Conservation (phyloP, 2,329 filamentous ascomycete species). For the Cladobotryum mycophilum region DNA sequence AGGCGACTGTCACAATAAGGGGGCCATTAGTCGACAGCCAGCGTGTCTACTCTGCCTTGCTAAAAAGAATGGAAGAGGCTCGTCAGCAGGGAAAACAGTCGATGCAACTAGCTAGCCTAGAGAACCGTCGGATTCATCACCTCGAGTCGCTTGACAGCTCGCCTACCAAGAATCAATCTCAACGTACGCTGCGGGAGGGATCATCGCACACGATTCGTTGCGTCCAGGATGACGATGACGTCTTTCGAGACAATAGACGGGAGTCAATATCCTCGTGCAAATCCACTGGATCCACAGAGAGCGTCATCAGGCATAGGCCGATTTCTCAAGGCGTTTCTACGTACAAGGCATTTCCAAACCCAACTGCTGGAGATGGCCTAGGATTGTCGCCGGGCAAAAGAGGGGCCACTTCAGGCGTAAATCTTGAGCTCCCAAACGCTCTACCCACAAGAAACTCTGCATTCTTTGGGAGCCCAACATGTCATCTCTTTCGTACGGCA, state of each 20-base stretch:
- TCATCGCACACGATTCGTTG: conserved; percentile 27
- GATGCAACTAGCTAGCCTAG: background rate
- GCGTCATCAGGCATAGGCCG: background rate
- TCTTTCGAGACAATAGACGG: conserved; percentile 21
- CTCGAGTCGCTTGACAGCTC: background rate
- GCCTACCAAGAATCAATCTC: background rate
- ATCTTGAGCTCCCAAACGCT: conserved; percentile 20
- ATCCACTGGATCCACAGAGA: background rate
- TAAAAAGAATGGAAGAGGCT: conserved; percentile 45
- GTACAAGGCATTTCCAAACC: conserved; percentile 12
- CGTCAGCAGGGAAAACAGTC: conserved; percentile 16
- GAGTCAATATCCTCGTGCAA: background rate
- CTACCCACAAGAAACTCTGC: conserved; percentile 40
- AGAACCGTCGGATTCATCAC: background rate
- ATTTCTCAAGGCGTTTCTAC: background rate
- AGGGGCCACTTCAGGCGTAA: conserved; percentile 2
- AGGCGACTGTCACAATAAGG: conserved; percentile 4
- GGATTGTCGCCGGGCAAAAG: conserved; percentile 10
- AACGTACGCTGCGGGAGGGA: background rate
- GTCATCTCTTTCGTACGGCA: conserved; percentile 46
- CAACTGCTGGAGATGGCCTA: conserved; percentile 9
- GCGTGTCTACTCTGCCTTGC: conserved; percentile 58
- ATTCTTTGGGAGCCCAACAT: conserved; percentile 46
- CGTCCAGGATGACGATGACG: conserved; percentile 27
- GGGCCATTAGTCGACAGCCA: conserved; percentile 44